Percentiles rank a stretch among this genome's conserved stretches.
phyloP scores from a whole-genome alignment of 2,329 filamentous ascomycete species.

The Nemania diffusa region DNA sequence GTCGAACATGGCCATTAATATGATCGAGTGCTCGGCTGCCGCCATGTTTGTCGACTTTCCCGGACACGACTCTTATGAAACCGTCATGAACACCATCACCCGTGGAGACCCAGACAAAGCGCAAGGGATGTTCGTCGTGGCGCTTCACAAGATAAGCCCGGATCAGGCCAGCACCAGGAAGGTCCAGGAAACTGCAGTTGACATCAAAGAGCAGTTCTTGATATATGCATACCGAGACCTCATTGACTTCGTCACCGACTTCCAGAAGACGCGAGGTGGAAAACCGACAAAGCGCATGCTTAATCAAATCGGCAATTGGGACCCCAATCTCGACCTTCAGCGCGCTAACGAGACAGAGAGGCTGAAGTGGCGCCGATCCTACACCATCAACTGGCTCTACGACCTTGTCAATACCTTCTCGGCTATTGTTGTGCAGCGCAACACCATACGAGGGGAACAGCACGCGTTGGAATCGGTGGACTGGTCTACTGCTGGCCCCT shows the following conservation, averaged over 20 bases:
- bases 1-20: constrained; percentile 55
- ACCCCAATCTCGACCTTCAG: constrained; percentile 54
- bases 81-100: constrained; percentile 55
- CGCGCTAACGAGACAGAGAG: constrained; percentile 53
- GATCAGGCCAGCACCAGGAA: constrained; percentile 30
- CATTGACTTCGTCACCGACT: constrained; percentile 58
- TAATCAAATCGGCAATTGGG: constrained; percentile 53
- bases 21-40: constrained; percentile 53
- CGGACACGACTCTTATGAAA: constrained; percentile 56
- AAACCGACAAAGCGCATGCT: constrained; percentile 59
- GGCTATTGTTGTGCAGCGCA: constrained; percentile 53
- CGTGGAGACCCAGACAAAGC: constrained; percentile 50
- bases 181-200: constrained; percentile 44
- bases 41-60: constrained; percentile 59
- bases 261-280: constrained; percentile 56
- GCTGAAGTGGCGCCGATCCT: constrained; percentile 58
- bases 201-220: constrained; percentile 58
- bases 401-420: constrained; percentile 61
- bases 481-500: constrained; percentile 55
- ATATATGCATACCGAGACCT: constrained; percentile 56
- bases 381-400: constrained; percentile 64
- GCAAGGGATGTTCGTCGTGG: constrained; percentile 42
- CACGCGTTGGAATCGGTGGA: constrained; percentile 52
- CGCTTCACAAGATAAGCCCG: constrained; percentile 33
- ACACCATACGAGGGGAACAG: constrained; percentile 49